Evolutionary conservation across 1,284 basidiomycete genomes (phyloP).

Genomic region (Ceratobasidium sp.): DNA sequence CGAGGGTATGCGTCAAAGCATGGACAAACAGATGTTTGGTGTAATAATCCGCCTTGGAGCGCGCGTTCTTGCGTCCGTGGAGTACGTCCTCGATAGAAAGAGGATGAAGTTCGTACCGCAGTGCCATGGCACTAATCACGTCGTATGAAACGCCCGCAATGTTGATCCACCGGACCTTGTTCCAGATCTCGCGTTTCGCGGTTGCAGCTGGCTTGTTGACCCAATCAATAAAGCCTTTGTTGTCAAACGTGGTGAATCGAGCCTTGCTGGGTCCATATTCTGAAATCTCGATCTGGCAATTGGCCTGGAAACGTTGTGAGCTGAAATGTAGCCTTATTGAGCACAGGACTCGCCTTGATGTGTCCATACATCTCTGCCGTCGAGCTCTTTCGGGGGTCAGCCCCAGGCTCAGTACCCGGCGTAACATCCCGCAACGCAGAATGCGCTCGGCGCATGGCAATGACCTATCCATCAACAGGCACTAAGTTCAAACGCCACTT

Average conservation of each 20-base stretch:
- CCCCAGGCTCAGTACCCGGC: conserved; percentile 48
- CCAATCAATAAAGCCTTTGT: conserved; percentile 64
- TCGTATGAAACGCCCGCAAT: conserved; percentile 77
- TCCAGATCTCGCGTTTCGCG: conserved; percentile 62
- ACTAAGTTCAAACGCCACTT: too few species aligned
- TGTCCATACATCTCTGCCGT: conserved; percentile 47
- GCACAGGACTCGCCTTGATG: conserved; percentile 27
- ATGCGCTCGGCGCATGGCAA: conserved; percentile 27
- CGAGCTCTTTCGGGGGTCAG: conserved; percentile 44
- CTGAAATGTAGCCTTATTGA: background rate
- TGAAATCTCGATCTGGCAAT: conserved; percentile 70
- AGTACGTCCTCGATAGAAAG: conserved; percentile 75
- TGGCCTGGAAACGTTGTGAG: conserved; percentile 53
- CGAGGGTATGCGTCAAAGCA: conserved; percentile 68
- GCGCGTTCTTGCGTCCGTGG: conserved; percentile 62
- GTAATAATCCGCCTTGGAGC: conserved; percentile 78
- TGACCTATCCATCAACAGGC: conserved; percentile 6
- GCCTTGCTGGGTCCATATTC: conserved; percentile 69
- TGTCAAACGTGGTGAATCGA: conserved; percentile 65
- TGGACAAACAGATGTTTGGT: conserved; percentile 72
- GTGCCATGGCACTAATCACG: conserved; percentile 70
- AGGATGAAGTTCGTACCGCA: conserved; percentile 76
- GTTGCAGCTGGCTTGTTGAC: conserved; percentile 59
- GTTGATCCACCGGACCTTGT: conserved; percentile 76
- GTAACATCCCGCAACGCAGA: conserved; percentile 29